Percentiles rank a stretch among this genome's conserved stretches.
Conservation (phyloP, 257 asterid species). For the Solanum sejunctum region DNA sequence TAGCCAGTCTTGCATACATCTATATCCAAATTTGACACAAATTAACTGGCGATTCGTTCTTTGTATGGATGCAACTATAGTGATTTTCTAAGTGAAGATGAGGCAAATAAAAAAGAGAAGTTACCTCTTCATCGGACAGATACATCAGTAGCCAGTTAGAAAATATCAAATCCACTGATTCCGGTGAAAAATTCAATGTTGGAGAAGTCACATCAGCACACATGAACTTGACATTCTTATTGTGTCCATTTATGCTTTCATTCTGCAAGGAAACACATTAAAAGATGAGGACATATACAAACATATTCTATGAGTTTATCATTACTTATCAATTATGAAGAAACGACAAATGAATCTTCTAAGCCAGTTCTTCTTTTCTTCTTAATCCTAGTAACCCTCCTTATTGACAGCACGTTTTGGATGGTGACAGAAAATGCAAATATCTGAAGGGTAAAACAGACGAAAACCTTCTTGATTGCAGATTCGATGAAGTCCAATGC, state of each 20-base stretch:
- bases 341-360: background rate
- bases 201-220: constrained; percentile 93
- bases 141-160: constrained; percentile 97
- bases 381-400: background rate
- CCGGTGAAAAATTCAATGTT: constrained; percentile 55
- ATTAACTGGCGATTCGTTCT: background rate
- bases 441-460: background rate
- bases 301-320: background rate
- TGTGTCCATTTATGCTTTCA: constrained; percentile 50
- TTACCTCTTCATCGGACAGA: constrained; percentile 87
- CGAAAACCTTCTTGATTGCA: constrained; percentile 60
- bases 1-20: background rate
- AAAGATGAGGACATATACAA: background rate
- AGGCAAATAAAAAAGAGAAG: background rate
- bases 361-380: background rate
- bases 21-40: background rate
- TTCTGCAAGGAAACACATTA: constrained; percentile 37
- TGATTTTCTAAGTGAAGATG: background rate
- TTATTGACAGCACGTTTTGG: background rate
- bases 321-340: background rate
- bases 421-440: background rate
- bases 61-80: background rate
- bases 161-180: constrained; percentile 69
- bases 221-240: constrained; percentile 61
- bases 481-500: constrained; percentile 91